Conservation (phyloP, 1,139 yeast species). For the Torulaspora pretoriensis region DNA sequence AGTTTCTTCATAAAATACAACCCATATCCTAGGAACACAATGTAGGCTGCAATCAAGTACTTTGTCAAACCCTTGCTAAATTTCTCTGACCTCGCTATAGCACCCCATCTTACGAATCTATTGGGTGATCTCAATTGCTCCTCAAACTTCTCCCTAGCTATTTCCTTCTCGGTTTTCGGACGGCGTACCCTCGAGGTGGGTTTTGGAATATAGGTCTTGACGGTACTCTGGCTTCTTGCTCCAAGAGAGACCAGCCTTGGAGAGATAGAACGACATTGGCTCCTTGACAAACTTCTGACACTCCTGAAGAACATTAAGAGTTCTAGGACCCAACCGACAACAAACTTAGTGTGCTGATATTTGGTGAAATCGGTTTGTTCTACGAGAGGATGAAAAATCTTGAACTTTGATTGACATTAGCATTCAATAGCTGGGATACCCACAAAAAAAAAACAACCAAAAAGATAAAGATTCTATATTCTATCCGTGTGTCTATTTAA, state of each 20-base stretch:
- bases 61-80: conserved; percentile 48
- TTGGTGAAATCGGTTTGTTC: neutral
- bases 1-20: conserved; percentile 64
- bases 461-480: neutral
- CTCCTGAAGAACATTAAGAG: neutral
- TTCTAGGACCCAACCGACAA: too few species aligned
- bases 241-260: neutral
- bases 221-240: conserved; percentile 15
- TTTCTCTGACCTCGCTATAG: conserved; percentile 42
- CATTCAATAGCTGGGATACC: neutral
- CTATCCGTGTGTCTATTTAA: conserved; percentile 5
- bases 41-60: conserved; percentile 57
- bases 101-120: conserved; percentile 44
- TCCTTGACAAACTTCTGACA: neutral
- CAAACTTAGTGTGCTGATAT: neutral
- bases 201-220: conserved; percentile 20
- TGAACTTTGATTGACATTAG: neutral
- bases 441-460: neutral
- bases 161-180: conserved; percentile 33
- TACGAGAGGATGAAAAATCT: neutral
- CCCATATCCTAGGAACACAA: conserved; percentile 54
- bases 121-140: conserved; percentile 35
- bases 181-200: conserved; percentile 28
- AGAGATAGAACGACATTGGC: neutral
- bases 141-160: conserved; percentile 35